phyloP scores from a whole-genome alignment of 202 grass and related monocot genomes.

The Elaeis oleifera region DNA sequence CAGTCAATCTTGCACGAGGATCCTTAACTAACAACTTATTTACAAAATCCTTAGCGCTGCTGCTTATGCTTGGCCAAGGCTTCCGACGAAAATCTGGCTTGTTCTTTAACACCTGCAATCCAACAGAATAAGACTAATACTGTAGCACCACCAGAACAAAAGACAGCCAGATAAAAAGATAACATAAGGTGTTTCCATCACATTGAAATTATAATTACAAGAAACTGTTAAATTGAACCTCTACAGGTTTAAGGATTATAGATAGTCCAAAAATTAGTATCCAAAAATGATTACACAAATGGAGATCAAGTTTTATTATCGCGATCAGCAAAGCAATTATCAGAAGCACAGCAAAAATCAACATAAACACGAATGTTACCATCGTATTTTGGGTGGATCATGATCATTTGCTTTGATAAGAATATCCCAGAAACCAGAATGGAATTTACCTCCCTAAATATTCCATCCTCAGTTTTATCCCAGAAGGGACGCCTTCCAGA shows the following conservation, averaged over 20 bases:
- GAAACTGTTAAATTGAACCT: too few relatives aligned
- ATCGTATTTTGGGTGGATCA: too few relatives aligned
- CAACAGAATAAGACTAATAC: constrained; percentile 7
- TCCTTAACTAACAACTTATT: constrained; percentile 88
- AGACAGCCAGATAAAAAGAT: background rate
- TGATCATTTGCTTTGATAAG: background rate
- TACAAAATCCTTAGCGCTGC: constrained; percentile 88
- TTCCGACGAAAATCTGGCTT: constrained; percentile 93
- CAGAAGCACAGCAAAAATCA: too few relatives aligned
- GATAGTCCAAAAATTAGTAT: background rate
- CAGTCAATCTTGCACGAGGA: constrained; percentile 87
- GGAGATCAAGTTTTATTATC: too few relatives aligned
- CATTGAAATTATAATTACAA: background rate
- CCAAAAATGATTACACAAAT: too few relatives aligned
- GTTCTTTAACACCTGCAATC: constrained; percentile 74
- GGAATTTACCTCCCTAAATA: constrained; percentile 80
- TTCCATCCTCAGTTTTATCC: constrained; percentile 97
- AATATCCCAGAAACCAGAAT: constrained; percentile 14
- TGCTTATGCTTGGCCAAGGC: constrained; percentile 87
- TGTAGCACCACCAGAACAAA: constrained; percentile 4
- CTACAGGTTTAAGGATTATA: background rate
- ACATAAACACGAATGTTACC: too few relatives aligned
- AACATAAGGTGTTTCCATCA: background rate
- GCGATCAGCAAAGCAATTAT: too few relatives aligned
- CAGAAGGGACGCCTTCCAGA: constrained; percentile 96